These are phyloP conservation scores for Zygnema circumcarinatum DNA, from an alignment of 139 green algal genomes.

Conservation along the genomic window DNA sequence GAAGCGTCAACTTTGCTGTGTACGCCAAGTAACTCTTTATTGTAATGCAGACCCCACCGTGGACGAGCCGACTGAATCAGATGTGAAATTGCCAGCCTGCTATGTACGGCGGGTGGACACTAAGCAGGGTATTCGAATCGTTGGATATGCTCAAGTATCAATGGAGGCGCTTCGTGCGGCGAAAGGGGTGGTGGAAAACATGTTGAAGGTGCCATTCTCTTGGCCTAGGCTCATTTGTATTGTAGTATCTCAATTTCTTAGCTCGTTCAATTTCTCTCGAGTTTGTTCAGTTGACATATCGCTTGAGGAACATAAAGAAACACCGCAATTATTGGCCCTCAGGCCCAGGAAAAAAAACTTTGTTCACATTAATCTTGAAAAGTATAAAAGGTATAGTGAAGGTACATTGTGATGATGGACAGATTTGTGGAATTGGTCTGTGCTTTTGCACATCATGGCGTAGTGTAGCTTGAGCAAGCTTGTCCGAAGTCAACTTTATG, in stretches of 20 bases:
- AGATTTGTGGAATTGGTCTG: too few relatives aligned
- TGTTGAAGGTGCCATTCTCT: slow-evolving; percentile 7
- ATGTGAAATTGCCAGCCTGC: neutral
- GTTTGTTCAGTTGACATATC: too few relatives aligned
- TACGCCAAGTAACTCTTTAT: neutral
- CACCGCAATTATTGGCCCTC: too few relatives aligned
- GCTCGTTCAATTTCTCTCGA: too few relatives aligned
- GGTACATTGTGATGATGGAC: too few relatives aligned
- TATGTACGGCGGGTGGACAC: neutral
- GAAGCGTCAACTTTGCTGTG: neutral
- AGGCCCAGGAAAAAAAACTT: too few relatives aligned
- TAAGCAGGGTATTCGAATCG: slow-evolving; percentile 4
- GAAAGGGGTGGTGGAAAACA: slow-evolving; percentile 60
- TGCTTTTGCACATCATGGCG: too few relatives aligned
- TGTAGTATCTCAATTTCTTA: slow-evolving; percentile 6
- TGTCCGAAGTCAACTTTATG: too few relatives aligned
- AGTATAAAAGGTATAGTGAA: too few relatives aligned
- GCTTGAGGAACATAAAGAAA: too few relatives aligned
- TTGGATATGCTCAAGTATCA: slow-evolving; percentile 1
- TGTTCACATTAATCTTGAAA: too few relatives aligned
- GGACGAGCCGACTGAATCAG: slow-evolving; percentile 1
- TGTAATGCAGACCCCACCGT: neutral
- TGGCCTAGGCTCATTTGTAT: neutral
- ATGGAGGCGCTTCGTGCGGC: slow-evolving; percentile 34
- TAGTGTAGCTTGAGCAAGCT: too few relatives aligned